Percentiles rank a stretch among this genome's conserved stretches.
These are phyloP conservation scores for Salvia miltiorrhiza DNA, from an alignment of 257 asterid genomes.

Conservation along the genomic window DNA sequence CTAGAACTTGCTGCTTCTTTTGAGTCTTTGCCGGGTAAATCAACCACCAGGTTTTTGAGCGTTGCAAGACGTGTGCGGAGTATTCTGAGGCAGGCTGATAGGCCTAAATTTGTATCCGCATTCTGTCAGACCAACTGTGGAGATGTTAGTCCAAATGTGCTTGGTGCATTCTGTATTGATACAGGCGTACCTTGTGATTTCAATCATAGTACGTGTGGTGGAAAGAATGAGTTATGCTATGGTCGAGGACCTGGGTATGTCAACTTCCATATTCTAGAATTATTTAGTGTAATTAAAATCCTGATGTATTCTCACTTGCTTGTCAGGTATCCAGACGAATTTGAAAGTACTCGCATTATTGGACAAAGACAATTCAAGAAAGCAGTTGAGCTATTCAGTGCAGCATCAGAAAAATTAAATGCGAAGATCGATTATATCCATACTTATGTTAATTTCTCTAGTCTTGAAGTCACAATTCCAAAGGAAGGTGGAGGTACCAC, in stretches of 20 bases:
- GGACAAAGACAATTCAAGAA: slow-evolving; percentile 88
- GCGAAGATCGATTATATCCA: slow-evolving; percentile 88
- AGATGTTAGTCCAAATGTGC: slow-evolving; percentile 99
- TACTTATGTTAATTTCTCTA: slow-evolving; percentile 70
- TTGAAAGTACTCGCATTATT: slow-evolving; percentile 89
- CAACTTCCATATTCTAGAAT: slow-evolving; percentile 6
- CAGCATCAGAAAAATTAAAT: slow-evolving; percentile 66
- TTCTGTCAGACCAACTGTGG: slow-evolving; percentile 98
- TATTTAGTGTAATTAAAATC: not conserved
- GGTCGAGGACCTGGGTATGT: slow-evolving; percentile 98
- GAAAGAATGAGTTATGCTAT: slow-evolving; percentile 93
- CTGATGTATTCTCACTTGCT: slow-evolving; percentile 26
- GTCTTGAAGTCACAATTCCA: slow-evolving; percentile 64
- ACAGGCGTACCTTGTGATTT: slow-evolving; percentile 96
- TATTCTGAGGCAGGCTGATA: slow-evolving; percentile 64
- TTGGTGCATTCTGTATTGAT: slow-evolving; percentile 92
- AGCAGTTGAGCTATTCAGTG: slow-evolving; percentile 74
- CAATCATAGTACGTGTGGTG: slow-evolving; percentile 96
- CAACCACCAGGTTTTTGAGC: slow-evolving; percentile 62
- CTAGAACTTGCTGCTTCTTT: slow-evolving; percentile 89
- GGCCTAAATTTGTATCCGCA: slow-evolving; percentile 86
- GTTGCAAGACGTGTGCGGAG: slow-evolving; percentile 86
- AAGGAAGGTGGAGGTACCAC: slow-evolving; percentile 54
- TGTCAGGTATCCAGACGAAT: slow-evolving; percentile 85
- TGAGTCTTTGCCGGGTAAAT: slow-evolving; percentile 63